phyloP scores from a whole-genome alignment of 208 protist genomes.

The Tritrichomonas foetus region DNA sequence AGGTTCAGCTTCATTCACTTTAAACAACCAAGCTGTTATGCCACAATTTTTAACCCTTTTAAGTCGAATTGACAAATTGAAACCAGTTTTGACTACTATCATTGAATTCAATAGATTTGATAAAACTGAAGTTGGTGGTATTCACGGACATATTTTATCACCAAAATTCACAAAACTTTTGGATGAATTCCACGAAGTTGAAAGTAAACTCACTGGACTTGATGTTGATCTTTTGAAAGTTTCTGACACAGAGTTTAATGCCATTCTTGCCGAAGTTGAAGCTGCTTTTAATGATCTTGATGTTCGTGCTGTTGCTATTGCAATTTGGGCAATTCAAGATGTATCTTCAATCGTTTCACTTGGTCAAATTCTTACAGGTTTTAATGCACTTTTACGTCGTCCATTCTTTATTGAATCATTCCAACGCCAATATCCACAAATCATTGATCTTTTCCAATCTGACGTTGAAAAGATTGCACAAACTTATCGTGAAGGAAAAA shows the following conservation, averaged over 20 bases:
- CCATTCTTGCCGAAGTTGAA: neutral
- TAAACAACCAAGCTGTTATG: conserved; percentile 33
- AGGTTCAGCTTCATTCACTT: neutral
- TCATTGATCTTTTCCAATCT: conserved; percentile 58
- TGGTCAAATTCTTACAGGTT: conserved; percentile 29
- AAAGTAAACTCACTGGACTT: neutral
- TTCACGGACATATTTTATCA: neutral
- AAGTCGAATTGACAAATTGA: neutral
- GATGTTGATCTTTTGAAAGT: neutral
- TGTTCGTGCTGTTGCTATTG: conserved; percentile 5
- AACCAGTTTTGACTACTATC: neutral
- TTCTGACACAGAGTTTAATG: neutral
- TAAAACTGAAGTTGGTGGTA: conserved; percentile 39
- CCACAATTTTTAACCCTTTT: neutral
- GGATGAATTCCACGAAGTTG: neutral
- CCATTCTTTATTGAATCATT: conserved; percentile 81
- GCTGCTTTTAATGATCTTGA: neutral
- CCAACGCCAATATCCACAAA: conserved; percentile 75
- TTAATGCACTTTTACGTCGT: conserved; percentile 70
- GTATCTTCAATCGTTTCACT: conserved; percentile 31
- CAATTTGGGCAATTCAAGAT: conserved; percentile 30
- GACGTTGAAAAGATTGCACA: conserved; percentile 73
- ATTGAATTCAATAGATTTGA: conserved; percentile 31
- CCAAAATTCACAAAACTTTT: neutral
- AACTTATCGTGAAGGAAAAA: conserved; percentile 64